These are phyloP conservation scores for Trifolium dubium DNA, from an alignment of 306 rosid genomes.

Conservation along the genomic window DNA sequence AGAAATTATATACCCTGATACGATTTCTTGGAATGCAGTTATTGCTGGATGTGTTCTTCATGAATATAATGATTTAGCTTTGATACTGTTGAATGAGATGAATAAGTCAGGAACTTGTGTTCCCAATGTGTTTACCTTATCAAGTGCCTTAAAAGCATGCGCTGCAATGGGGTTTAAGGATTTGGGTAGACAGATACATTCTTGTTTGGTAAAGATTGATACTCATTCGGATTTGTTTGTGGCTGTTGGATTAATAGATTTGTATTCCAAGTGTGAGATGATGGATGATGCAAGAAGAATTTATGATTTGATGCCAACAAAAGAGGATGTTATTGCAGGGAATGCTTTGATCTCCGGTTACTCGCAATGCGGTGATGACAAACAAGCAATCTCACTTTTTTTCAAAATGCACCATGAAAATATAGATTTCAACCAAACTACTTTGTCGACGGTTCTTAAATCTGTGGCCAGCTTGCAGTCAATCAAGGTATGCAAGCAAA, in stretches of 20 bases:
- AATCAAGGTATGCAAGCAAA: constrained; percentile 59
- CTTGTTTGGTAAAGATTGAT: constrained; percentile 69
- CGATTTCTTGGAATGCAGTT: constrained; percentile 90
- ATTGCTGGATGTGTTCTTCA: constrained; percentile 88
- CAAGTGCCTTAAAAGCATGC: constrained; percentile 83
- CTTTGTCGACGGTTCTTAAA: constrained; percentile 78
- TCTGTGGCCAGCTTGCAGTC: constrained; percentile 70
- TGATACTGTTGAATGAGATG: constrained; percentile 58
- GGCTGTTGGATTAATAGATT: constrained; percentile 75
- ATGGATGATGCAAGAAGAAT: constrained; percentile 72
- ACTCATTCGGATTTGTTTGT: constrained; percentile 62
- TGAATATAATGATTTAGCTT: constrained; percentile 58
- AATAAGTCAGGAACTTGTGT: constrained; percentile 47
- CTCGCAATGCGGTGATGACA: constrained; percentile 66
- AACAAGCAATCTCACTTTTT: constrained; percentile 64
- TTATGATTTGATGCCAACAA: constrained; percentile 59
- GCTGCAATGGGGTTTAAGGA: constrained; percentile 59
- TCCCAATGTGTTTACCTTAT: constrained; percentile 76
- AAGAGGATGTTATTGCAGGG: constrained; percentile 66
- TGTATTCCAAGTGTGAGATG: constrained; percentile 83
- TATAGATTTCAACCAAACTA: constrained; percentile 73
- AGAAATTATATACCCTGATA: constrained; percentile 66
- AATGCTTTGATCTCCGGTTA: constrained; percentile 84
- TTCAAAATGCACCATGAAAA: constrained; percentile 56
- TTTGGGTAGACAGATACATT: constrained; percentile 82